Evolutionary conservation across 176 grass and related monocot species (phyloP).

Genomic region (Cenchrus americanus): DNA sequence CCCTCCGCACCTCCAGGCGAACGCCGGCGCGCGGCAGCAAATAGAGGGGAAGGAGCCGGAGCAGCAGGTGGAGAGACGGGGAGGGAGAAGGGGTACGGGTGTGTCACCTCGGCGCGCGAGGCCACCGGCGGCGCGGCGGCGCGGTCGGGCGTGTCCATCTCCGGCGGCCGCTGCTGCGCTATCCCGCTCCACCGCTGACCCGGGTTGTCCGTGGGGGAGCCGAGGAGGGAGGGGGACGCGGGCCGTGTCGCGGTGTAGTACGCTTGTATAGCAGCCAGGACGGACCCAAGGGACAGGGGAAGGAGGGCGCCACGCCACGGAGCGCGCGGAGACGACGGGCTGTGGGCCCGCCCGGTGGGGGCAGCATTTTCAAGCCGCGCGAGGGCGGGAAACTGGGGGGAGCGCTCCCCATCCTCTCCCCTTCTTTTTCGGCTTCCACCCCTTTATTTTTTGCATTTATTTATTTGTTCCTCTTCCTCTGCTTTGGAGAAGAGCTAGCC

Average conservation of each 20-base stretch:
- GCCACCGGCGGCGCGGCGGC: slow-evolving; percentile 25
- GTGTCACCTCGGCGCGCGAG: slow-evolving; percentile 49
- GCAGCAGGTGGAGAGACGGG: too few relatives aligned
- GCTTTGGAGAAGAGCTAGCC: background rate
- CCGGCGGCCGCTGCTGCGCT: background rate
- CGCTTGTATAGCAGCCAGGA: background rate
- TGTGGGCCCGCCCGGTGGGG: background rate
- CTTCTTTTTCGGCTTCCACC: background rate
- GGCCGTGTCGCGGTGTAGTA: background rate
- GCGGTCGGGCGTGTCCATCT: slow-evolving; percentile 87
- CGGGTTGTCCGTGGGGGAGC: too few relatives aligned
- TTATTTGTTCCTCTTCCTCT: too few relatives aligned
- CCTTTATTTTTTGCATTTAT: background rate
- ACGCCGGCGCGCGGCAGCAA: too few relatives aligned
- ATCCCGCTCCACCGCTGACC: background rate
- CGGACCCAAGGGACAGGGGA: too few relatives aligned
- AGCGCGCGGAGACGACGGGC: slow-evolving; percentile 12
- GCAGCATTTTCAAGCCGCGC: slow-evolving; percentile 24
- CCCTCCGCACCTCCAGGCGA: too few relatives aligned
- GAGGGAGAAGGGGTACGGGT: background rate
- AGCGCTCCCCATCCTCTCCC: background rate
- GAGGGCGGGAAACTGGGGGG: slow-evolving; percentile 28
- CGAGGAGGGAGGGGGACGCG: background rate
- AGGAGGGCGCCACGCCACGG: background rate
- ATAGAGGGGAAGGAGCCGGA: too few relatives aligned